Evolutionary conservation across 495 filamentous ascomycete genomes (phyloP), one percentile per base, ranked within the genome.

Genomic region (Platismatia glauca): DNA sequence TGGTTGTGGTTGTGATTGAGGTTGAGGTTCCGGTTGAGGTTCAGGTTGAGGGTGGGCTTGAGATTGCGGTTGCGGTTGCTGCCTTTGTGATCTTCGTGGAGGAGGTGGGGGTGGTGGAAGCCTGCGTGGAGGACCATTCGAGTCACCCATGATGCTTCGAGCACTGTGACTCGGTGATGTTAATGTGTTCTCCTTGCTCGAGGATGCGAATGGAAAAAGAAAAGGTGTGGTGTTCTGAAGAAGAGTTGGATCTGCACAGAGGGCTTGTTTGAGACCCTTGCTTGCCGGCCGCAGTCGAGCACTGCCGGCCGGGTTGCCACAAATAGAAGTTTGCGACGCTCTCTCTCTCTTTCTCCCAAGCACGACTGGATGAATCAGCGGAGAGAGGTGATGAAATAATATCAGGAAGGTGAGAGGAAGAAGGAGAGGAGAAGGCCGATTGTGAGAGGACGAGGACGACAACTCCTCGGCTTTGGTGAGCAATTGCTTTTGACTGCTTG

Each of bases 61-160:
- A 11, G 50, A 15, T 53, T 53, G 50, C 2, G 27, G 3, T 53
- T 41, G 29, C 16, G 27, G 34, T 18, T 56, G 60, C 6, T 24
- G 16, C 27, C 55, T 18, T 57, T 55, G 56, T 13, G 62, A 59
- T 29, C 58, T 60, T 55, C 64, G 43, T 41, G 65, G 34, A 35
- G 58, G 55, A 59, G 66, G 60, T 64, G 59, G 63, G 31, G 63
- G 61, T 58, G 62, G 63, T 39, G 64, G 60, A 64, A 46, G 39
- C 31, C 61, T 67, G 29, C 61, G 62, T 55, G 65, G 56, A 60
- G 57, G 56, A 31, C 50, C 52, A 24, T 56, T 55, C 15, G 18
- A 46, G 37, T 60, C 63, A 58, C 55, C 22, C 61, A 63, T 64
- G 50, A 53, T 33, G 27, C 29, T 20, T 53, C 27, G 27, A 33